Conservation (phyloP, 2,329 filamentous ascomycete species). For the Fusarium siculi region DNA sequence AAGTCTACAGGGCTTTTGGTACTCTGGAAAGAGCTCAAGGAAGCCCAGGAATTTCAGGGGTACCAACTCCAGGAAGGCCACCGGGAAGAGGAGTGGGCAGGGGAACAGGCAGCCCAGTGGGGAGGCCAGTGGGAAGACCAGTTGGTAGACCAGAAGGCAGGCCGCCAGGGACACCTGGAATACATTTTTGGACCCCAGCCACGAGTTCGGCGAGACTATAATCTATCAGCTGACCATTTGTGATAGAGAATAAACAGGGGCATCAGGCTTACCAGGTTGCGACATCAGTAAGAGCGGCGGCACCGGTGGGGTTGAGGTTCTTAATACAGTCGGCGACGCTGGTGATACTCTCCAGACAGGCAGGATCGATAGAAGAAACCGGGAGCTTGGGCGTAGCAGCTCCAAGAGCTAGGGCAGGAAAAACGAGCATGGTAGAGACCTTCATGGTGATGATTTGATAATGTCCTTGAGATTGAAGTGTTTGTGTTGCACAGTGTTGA, state of each 20-base stretch:
- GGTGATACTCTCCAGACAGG: not conserved
- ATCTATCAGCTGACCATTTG: no score
- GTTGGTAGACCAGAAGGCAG: not conserved
- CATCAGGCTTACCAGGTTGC: not conserved
- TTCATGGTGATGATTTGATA: not conserved
- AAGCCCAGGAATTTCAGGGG: not conserved
- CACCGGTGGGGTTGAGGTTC: not conserved
- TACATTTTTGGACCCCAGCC: not conserved
- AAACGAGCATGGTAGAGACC: not conserved
- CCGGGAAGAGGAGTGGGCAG: not conserved
- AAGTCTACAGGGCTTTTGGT: fast-evolving
- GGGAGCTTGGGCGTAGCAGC: not conserved
- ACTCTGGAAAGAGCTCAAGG: fast-evolving
- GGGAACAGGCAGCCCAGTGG: not conserved
- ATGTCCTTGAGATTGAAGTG: not conserved
- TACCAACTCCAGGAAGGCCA: not conserved
- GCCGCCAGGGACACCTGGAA: not conserved
- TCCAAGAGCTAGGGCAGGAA: not conserved
- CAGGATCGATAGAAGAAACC: not conserved
- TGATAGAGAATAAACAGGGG: no score
- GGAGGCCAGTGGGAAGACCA: not conserved
- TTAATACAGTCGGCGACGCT: not conserved
- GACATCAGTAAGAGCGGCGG: not conserved
- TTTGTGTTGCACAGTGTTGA: fast-evolving
- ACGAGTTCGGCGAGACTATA: not conserved